Conservation (phyloP, 2,329 filamentous ascomycete species). For the Colletotrichum higginsianum region DNA sequence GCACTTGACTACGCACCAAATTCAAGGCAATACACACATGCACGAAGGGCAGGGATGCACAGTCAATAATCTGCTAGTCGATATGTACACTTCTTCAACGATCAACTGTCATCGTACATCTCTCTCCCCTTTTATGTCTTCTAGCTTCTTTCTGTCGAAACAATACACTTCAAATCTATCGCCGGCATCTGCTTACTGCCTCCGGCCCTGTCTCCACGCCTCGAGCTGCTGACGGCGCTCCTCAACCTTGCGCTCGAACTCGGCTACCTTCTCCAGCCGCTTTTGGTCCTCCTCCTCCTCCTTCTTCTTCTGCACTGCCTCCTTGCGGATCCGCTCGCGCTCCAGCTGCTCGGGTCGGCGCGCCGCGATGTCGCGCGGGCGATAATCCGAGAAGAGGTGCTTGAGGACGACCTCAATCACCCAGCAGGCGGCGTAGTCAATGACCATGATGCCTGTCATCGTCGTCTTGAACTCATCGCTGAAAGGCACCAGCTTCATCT, state of each 20-base stretch:
- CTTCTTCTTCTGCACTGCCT: slow-evolving; percentile 66
- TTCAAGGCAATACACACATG: too few species aligned
- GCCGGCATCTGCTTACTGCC: slow-evolving; percentile 41
- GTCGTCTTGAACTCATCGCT: slow-evolving; percentile 88
- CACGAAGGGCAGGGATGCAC: too few species aligned
- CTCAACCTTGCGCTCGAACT: slow-evolving; percentile 72
- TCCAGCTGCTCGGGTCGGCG: slow-evolving; percentile 89
- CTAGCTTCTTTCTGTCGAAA: not conserved
- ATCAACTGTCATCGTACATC: slow-evolving; percentile 17
- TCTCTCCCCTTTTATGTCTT: not conserved
- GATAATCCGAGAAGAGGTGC: slow-evolving; percentile 88
- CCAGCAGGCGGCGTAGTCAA: slow-evolving; percentile 91
- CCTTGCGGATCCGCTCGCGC: slow-evolving; percentile 79
- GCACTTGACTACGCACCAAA: too few species aligned
- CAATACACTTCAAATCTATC: slow-evolving; percentile 17
- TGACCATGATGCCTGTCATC: slow-evolving; percentile 86
- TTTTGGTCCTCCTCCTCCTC: slow-evolving; percentile 67
- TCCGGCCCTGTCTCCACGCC: slow-evolving; percentile 60
- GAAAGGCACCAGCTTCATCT: slow-evolving; percentile 94
- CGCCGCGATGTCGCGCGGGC: slow-evolving; percentile 92
- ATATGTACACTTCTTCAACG: slow-evolving; percentile 15
- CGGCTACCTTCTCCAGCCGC: slow-evolving; percentile 68
- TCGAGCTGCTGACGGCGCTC: slow-evolving; percentile 65
- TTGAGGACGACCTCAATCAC: slow-evolving; percentile 91
- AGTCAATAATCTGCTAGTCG: too few species aligned